A percentile compares a stretch with the other conserved stretches of the same genome.
phyloP scores from a whole-genome alignment of 2,329 filamentous ascomycete genomes.

The Metarhizium sp. region DNA sequence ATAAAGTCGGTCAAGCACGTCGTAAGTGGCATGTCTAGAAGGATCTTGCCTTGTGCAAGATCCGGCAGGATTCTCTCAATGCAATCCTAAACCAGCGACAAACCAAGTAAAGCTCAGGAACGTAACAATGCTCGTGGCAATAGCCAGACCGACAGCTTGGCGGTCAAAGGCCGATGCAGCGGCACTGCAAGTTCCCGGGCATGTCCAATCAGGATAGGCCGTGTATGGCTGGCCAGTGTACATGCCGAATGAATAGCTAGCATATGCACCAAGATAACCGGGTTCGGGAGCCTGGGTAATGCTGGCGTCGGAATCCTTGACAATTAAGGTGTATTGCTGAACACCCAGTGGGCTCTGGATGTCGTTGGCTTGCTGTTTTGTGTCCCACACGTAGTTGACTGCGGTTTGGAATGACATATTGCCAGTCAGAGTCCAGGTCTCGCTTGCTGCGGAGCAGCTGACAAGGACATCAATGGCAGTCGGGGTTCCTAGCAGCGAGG shows the following conservation, averaged over 20 bases:
- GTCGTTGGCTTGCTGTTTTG: constrained; percentile 36
- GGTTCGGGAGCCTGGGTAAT: constrained; percentile 40
- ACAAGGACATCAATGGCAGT: constrained; percentile 52
- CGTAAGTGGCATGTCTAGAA: not conserved
- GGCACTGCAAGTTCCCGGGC: constrained; percentile 48
- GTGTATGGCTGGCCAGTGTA: constrained; percentile 44
- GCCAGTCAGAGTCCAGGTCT: constrained; percentile 51
- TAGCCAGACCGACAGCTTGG: constrained; percentile 38
- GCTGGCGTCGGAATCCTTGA: constrained; percentile 47
- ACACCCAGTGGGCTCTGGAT: constrained; percentile 32
- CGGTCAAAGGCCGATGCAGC: constrained; percentile 37
- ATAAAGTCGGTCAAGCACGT: not conserved
- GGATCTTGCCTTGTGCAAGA: not conserved
- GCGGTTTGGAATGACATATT: constrained; percentile 51
- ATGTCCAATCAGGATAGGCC: constrained; percentile 42
- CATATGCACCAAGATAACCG: constrained; percentile 44
- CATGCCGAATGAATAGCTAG: constrained; percentile 46
- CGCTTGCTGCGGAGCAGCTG: constrained; percentile 40
- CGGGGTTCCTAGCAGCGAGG: constrained; percentile 46
- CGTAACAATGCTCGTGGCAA: constrained; percentile 46
- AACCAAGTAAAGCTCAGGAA: constrained; percentile 57
- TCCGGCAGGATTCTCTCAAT: constrained; percentile 12
- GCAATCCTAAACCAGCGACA: constrained; percentile 39
- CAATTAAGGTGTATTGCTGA: constrained; percentile 51
- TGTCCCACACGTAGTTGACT: constrained; percentile 50